Base-by-base conservation (phyloP, 352 stramenopile genomes). In the Phytophthora chlamydospora region DNA sequence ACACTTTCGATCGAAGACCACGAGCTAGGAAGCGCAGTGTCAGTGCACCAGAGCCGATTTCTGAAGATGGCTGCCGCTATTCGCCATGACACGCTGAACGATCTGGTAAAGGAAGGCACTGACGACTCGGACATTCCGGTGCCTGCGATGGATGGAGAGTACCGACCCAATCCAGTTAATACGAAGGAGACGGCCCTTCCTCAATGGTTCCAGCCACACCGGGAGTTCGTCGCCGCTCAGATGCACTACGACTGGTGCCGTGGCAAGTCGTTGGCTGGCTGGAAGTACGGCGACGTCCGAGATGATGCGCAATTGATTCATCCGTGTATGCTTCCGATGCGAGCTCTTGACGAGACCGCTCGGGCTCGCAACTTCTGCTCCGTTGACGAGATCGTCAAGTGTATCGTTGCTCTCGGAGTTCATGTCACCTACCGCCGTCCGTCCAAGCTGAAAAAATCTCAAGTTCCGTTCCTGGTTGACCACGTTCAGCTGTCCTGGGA, bases 241-340 rank as follows among this genome's bases (percentile, higher is more conserved):
- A 67, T 91, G 12, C 82, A 91, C 59, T 89, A 81, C 36, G 73
- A 88, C 21, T 91, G 79, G 79, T 91, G 79, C 38, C 73, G 65
- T 16, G 27, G 59, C n/a, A 89, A 87, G 51, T 66, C 69, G 17
- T 27, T 88, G 4, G 62, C 58, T 27, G 79, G 79, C 0, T 89
- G 82, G 82, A 58, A 50, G 21, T 68, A 75, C 16, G 75, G 76
- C 8, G 33, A 62, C 1, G 36, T 62, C 0, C 76, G 82, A 29
- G 71, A 87, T 38, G 78, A 89, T 40, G 52, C 49, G 0, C 52
- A 63, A 2, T 69, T 72, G 16, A 31, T 87, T 5, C 77, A 91
- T 40, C 82, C 82, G 10, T 75, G 68, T 8, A 48, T 91, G 43
- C 46, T 84, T 8, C 82, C 82, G 0, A 85, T 87, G 70, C 76